Evolutionary conservation across 2,329 filamentous ascomycete species (phyloP), one percentile per base, ranked within the genome.

Genomic region (Calonectria honghensis): DNA sequence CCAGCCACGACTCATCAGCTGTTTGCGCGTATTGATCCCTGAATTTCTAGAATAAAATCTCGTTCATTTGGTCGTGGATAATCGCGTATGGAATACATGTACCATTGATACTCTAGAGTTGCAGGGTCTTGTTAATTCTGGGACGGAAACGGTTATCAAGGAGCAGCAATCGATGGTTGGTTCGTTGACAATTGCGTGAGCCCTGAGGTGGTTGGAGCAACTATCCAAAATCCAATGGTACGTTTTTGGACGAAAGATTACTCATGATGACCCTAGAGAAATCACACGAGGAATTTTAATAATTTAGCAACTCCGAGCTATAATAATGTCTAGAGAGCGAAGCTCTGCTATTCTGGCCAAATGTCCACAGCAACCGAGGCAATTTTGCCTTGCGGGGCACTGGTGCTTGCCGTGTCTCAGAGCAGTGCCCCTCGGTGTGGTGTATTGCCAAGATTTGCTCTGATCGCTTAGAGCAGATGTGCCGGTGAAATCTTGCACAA

Each of bases 231-330:
- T n/a, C 6, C 2, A n/a, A 18, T n/a, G 18, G 18, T 6, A 45
- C 18, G 18, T 6, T 7, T n/a, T 45, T 16, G 16, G 39, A 18
- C 16, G 4, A 45, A 10, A 0, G n/a, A 45, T 45, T n/a, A n/a
- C 1, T n/a, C 16, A 0, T 10, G 18, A 20, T 20, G 41, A 6
- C 10, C 0, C 3, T 3, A 2, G 18, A 41, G 6, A n/a, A 45
- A 20, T 45, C 6, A 20, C 41, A 45, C 7, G 2, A 9, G 0
- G 6, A 6, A 20, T 10, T 18, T 6, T 6, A 6, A 10, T 1
- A 6, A n/a, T 45, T 2, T 9, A n/a, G 41, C 18, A 45, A 3
- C 18, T 2, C 2, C 1, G 18, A n/a, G 16, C 7, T 9, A n/a
- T 45, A 10, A n/a, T n/a, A 6, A 3, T 20, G 18, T 10, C 18